These are phyloP conservation scores for Cladosporium sp. DNA, from an alignment of 2,329 filamentous ascomycete species.

Conservation along the genomic window DNA sequence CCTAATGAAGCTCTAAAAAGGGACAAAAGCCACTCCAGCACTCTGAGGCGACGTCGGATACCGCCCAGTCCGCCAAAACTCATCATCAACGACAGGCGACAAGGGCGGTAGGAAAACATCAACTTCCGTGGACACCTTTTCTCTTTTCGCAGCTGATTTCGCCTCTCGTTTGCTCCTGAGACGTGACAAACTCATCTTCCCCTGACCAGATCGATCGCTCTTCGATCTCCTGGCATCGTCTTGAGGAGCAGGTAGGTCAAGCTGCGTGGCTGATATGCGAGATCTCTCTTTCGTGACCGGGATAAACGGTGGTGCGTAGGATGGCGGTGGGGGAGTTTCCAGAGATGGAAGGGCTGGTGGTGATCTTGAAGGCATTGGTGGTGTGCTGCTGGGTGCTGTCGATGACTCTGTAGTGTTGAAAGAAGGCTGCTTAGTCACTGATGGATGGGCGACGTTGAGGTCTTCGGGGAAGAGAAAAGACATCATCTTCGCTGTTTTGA, in stretches of 20 bases:
- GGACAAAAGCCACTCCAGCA: background rate
- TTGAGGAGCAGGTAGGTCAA: background rate
- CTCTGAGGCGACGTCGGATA: conserved; percentile 2
- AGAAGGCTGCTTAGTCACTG: background rate
- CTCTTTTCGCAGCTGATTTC: background rate
- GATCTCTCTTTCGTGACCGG: background rate
- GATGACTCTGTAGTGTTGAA: background rate
- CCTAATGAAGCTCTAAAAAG: background rate
- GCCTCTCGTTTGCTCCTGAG: background rate
- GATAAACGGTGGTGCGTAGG: background rate
- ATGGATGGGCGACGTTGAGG: background rate
- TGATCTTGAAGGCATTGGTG: background rate
- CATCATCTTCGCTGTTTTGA: background rate
- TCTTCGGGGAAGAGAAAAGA: conserved; percentile 10
- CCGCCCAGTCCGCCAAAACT: conserved; percentile 5
- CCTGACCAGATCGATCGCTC: background rate
- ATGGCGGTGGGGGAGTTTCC: background rate
- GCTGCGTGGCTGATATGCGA: background rate
- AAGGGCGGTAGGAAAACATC: background rate
- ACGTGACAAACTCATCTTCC: background rate
- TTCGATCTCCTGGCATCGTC: background rate
- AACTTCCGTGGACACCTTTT: background rate
- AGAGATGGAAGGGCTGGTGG: background rate
- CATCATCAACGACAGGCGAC: conserved; percentile 6
- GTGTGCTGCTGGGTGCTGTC: background rate